Evolutionary conservation across 1,284 basidiomycete genomes (phyloP), one percentile per base, ranked within the genome.

Genomic region (Leccinum subfulvum): DNA sequence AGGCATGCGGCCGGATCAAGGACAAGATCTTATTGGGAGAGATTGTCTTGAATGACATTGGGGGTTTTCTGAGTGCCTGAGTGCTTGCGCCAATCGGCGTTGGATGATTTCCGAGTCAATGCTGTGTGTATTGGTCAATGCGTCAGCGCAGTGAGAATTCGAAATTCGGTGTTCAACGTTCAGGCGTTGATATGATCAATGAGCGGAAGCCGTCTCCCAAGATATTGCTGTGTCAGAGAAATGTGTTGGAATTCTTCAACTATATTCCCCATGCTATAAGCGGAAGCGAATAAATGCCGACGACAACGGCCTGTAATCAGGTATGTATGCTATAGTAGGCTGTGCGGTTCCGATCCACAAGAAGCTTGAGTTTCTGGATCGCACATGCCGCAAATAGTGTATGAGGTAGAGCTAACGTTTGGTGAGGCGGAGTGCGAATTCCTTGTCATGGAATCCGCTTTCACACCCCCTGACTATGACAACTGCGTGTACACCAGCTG

Each of bases 401-500:
- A 51, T 35, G 44, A 35, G 33, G 5, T 23, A 14, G 23, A 14
- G 13, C 11, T 6, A 18, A 30, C 21, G 3, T 39, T 33, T 30
- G 13, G 9, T 21, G 35, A 23, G 39, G 56, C 56, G 68, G 71
- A 66, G 67, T 71, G 44, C 53, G 47, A 76, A 74, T 60, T 26
- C 23, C 13, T 28, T 4, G 16, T 23, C 47, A 69, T 72, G 64
- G 62, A 62, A 39, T 35, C 61, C 37, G 23, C 61, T 61, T 64
- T 57, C 56, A 67, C 64, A 62, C 63, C 65, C 54, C 67, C 70
- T 26, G 55, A 65, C 51, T 62, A 65, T 63, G 30, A 39, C 59
- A 35, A 68, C 58, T 52, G 64, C 67, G 56, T 64, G 62, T 69
- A 76, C 62, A 65, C 69, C 57, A 39, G 75, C 6, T 75, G 74